Evolutionary conservation across 2,329 filamentous ascomycete genomes (phyloP).

Genomic region (Pseudogymnoascus sp.): DNA sequence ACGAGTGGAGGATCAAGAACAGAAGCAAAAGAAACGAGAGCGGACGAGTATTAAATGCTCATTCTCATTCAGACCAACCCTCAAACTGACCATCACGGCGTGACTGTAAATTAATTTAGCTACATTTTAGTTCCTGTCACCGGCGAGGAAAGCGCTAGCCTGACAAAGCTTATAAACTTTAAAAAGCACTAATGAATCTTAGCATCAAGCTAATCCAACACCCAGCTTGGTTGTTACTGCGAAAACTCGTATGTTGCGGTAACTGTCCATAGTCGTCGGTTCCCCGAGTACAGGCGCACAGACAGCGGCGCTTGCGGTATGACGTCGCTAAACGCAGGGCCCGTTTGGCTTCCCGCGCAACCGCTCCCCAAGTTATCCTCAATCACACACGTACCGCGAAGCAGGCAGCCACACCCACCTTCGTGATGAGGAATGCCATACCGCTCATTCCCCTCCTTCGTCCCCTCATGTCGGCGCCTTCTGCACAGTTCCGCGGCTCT

Average conservation of each 20-base stretch:
- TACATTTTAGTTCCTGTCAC: neutral
- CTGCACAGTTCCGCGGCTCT: slow-evolving; percentile 24
- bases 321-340: neutral
- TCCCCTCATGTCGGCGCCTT: slow-evolving; percentile 34
- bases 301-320: neutral
- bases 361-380: neutral
- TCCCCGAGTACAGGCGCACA: neutral
- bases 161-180: neutral
- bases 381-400: neutral
- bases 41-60: neutral
- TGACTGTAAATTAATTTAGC: neutral
- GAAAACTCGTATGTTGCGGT: neutral
- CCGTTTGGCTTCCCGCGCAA: neutral
- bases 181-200: neutral
- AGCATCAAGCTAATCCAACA: neutral
- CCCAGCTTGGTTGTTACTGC: neutral
- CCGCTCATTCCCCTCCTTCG: slow-evolving; percentile 28
- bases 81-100: neutral
- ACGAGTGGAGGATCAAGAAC: neutral
- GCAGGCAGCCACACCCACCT: neutral
- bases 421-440: slow-evolving; percentile 58
- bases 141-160: neutral
- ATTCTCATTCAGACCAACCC: neutral
- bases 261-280: neutral
- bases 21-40: neutral